Base-by-base conservation (phyloP, 176 grass and related monocot species). In the Melocanna baccifera region DNA sequence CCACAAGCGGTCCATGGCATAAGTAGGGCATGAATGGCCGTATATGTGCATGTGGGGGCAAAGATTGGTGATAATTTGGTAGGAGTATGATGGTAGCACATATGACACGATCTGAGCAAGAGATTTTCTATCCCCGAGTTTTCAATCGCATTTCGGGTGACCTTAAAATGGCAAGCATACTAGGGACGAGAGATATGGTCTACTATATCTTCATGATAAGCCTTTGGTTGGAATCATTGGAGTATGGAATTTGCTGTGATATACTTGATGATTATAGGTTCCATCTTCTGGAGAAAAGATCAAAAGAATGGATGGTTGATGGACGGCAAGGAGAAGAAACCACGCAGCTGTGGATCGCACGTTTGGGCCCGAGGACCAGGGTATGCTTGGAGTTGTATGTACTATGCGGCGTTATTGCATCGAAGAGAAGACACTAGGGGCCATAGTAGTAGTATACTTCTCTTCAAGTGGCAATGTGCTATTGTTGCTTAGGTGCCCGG, bases 101-200 rank as follows among this genome's bases (percentile, higher is more conserved):
- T 39, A 56, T 39, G 73, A 40, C 34, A 39, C 20, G 3, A 50
- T 77, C 48, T 12, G 39, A 8, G 18, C 40, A 13, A 18, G 26
- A 48, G 4, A 68, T 77, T 52, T 20, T 30, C 73, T 20, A 45
- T 46, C 75, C 47, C 30, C 0, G 59, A 22, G 48, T 69, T 68
- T 40, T 13, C 50, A 30, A 37, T 80, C 50, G 67, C 39, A 36
- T 56, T 62, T 18, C 43, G 13, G 62, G 62, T 52, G 62, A 69
- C 41, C 62, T 76, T 25, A 75, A 80, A 85, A 81, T 47, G 53
- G 69, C 82, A 50, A n/a, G 12, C 61, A 42, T 85, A 6, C 53
- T 11, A 81, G 40, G 28, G 20, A 53, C 28, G 28, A 41, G 51
- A 48, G 45, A 66, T 66, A 80, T 74, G 81, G 48, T 48, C 56